phyloP scores from a whole-genome alignment of 352 stramenopile species.

The Globisporangium paddicum region DNA sequence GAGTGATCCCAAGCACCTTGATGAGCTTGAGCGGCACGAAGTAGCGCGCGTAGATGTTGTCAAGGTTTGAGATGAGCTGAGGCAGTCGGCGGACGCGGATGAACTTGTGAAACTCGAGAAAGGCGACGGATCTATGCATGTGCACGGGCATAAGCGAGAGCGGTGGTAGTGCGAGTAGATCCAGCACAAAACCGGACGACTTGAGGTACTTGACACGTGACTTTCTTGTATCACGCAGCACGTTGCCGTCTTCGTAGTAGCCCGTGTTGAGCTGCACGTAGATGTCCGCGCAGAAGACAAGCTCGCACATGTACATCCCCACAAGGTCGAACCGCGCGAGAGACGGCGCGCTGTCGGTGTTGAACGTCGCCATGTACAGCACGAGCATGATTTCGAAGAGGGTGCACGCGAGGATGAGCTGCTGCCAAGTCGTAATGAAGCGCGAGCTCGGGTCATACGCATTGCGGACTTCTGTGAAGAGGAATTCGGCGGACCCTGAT shows the following conservation, averaged over 20 bases:
- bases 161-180: slow-evolving; percentile 42
- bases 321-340: slow-evolving; percentile 20
- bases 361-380: slow-evolving; percentile 42
- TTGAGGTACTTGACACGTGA: slow-evolving; percentile 58
- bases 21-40: slow-evolving; percentile 53
- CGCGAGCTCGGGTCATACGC: slow-evolving; percentile 55
- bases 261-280: slow-evolving; percentile 72
- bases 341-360: neutral
- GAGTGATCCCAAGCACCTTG: slow-evolving; percentile 46
- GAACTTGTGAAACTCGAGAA: slow-evolving; percentile 56
- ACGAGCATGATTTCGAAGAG: slow-evolving; percentile 47
- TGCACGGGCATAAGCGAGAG: slow-evolving; percentile 32
- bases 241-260: slow-evolving; percentile 67
- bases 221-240: slow-evolving; percentile 52
- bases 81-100: slow-evolving; percentile 43
- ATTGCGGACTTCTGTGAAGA: slow-evolving; percentile 45
- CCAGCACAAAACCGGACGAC: slow-evolving; percentile 44
- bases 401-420: slow-evolving; percentile 46
- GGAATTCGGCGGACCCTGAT: slow-evolving; percentile 39
- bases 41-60: slow-evolving; percentile 60
- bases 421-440: slow-evolving; percentile 46
- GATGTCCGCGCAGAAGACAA: slow-evolving; percentile 55
- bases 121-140: slow-evolving; percentile 14
- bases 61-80: slow-evolving; percentile 45
- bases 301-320: slow-evolving; percentile 46